phyloP scores from a whole-genome alignment of 257 asterid species.

The Coffea eugenioides region DNA sequence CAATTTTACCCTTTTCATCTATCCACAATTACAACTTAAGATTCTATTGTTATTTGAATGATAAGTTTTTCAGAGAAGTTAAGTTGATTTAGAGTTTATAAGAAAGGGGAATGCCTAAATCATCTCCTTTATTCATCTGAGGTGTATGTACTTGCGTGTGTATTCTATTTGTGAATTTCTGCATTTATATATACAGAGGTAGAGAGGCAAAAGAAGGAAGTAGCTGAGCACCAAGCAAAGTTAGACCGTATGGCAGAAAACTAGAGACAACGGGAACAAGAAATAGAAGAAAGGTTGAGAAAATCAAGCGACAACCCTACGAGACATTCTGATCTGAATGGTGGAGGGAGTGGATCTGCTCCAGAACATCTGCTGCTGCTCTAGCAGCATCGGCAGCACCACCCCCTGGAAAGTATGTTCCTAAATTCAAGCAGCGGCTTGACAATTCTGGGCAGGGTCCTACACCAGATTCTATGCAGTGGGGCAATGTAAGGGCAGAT shows the following conservation, averaged over 20 bases:
- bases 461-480: conserved; percentile 15
- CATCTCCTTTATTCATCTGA: background rate
- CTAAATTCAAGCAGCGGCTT: conserved; percentile 8
- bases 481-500: conserved; percentile 13
- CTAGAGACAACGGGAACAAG: conserved; percentile 33
- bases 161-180: background rate
- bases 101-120: background rate
- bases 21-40: no score
- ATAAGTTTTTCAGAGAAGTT: no score
- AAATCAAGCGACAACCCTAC: conserved; percentile 2
- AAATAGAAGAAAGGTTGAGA: conserved; percentile 32
- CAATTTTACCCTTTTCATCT: no score
- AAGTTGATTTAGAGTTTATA: no score
- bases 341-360: conserved; percentile 1
- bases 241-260: conserved; percentile 30
- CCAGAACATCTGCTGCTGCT: conserved; percentile 7
- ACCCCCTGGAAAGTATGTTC: conserved; percentile 25
- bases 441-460: conserved; percentile 17
- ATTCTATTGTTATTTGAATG: no score
- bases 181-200: conserved; percentile 21
- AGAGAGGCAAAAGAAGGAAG: conserved; percentile 36
- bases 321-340: background rate
- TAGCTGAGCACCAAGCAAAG: conserved; percentile 34
- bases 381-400: background rate
- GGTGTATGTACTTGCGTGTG: background rate